Base-by-base conservation (phyloP, 495 filamentous ascomycete genomes). In the Beverwykella pulmonaria region DNA sequence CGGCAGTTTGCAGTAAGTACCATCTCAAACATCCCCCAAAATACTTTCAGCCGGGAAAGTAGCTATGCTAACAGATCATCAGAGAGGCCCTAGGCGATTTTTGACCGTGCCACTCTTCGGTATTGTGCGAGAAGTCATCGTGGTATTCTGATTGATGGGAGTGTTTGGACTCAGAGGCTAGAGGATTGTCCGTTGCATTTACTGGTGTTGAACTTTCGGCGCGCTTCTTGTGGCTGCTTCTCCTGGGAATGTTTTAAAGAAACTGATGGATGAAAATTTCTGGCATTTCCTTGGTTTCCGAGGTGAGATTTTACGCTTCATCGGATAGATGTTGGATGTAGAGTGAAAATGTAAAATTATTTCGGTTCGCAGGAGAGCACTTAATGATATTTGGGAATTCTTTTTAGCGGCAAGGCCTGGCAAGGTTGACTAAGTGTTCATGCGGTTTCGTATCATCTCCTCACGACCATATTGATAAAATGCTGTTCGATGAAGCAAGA, bases 71-170 rank as follows among this genome's bases (percentile, higher is more conserved):
- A 25, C 30, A 2, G 14, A 3, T 26, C 4, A 23, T 52, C 9
- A 19, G 23, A 29, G 48, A 29, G 48, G 48, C 48, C 3, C 9
- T 23, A 23, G 26, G 22, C 22, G 4, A 36, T 30, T 29, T 17
- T 58, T 17, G 30, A 32, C 32, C 30, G 14, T 19, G 54, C 7
- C 32, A 58, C 34, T 26, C 49, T 48, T 60, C 26, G 25, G 15
- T 49, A 60, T 60, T 49, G 20, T 12, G 17, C 29, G 20, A 15
- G 36, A 39, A 50, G 57, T 19, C 20, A 60, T 49, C 41, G 15
- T 29, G 57, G 26, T 23, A 34, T 30, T 60, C 25, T 5, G 34
- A 10, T 8, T 19, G 44, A 48, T 48, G 14, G 22, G 25, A 48
- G 22, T 48, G 15, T 34, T 48, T 50, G 30, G 12, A 46, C 2